Evolutionary conservation across 2,329 filamentous ascomycete species (phyloP).

Genomic region (Fusarium graminum): DNA sequence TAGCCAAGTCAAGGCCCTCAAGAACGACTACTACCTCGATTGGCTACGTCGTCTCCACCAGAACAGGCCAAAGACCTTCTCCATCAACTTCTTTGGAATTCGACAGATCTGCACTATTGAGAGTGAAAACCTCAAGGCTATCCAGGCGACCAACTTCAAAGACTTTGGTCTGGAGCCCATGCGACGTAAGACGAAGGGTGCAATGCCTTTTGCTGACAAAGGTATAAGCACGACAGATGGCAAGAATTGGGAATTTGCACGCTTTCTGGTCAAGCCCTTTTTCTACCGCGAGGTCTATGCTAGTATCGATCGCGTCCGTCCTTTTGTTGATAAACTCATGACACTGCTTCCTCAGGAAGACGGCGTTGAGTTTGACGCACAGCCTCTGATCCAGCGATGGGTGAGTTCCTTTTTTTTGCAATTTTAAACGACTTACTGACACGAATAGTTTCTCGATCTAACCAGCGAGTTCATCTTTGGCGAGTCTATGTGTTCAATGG

Average conservation of each 20-base stretch:
- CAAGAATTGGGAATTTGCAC: conserved; percentile 13
- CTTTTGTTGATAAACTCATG: conserved; percentile 4
- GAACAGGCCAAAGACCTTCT: conserved; percentile 17
- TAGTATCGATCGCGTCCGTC: neutral
- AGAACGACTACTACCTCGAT: conserved; percentile 16
- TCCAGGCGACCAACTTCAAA: conserved; percentile 7
- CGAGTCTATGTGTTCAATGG: conserved; percentile 2
- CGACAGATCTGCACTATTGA: conserved; percentile 19
- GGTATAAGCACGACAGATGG: conserved; percentile 12
- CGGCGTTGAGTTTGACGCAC: conserved; percentile 2
- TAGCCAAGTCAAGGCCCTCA: conserved; percentile 5
- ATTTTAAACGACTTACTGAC: neutral
- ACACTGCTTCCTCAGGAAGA: conserved; percentile 6
- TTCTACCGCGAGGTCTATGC: conserved; percentile 18
- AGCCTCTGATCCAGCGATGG: conserved; percentile 10
- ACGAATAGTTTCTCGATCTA: neutral
- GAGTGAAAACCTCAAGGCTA: conserved; percentile 9
- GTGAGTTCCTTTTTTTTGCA: neutral
- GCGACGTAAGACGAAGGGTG: conserved; percentile 16
- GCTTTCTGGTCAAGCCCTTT: conserved; percentile 13
- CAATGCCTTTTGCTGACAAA: conserved; percentile 16
- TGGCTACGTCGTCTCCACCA: conserved; percentile 9
- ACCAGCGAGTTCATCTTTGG: conserved; percentile 9
- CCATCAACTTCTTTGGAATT: conserved; percentile 11
- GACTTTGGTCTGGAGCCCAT: conserved; percentile 13